A percentile compares a stretch with the other conserved stretches of the same genome.
Conservation (phyloP, 768 basidiomycete genomes). For the Mycena indigotica region DNA sequence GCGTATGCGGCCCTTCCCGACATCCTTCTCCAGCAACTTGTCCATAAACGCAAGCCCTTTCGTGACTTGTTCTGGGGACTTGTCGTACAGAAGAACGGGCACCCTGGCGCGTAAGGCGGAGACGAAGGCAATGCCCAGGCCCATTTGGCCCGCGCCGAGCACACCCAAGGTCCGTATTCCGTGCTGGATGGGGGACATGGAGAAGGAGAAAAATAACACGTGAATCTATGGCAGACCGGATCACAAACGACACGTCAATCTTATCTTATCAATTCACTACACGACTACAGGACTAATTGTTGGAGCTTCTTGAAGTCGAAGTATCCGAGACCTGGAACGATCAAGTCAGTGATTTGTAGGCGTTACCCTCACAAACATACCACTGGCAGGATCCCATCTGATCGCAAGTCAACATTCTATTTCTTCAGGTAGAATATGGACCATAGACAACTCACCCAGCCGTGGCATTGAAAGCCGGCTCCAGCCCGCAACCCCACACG, state of each 20-base stretch:
- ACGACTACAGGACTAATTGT: slow-evolving; percentile 24
- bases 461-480: slow-evolving; percentile 23
- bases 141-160: slow-evolving; percentile 87
- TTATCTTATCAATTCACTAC: neutral
- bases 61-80: slow-evolving; percentile 69
- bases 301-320: slow-evolving; percentile 37
- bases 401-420: neutral
- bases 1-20: slow-evolving; percentile 76
- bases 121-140: slow-evolving; percentile 89
- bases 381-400: slow-evolving; percentile 26
- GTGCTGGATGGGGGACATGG: slow-evolving; percentile 59
- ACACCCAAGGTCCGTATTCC: slow-evolving; percentile 77
- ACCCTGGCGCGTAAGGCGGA: slow-evolving; percentile 84
- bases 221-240: no score
- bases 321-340: slow-evolving; percentile 39
- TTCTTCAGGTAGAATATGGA: neutral
- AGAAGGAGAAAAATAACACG: neutral
- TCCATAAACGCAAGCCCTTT: slow-evolving; percentile 77
- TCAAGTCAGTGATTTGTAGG: no score
- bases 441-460: slow-evolving; percentile 8
- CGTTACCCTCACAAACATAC: slow-evolving; percentile 36
- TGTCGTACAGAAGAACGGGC: slow-evolving; percentile 84
- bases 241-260: neutral
- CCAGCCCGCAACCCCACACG: slow-evolving; percentile 38
- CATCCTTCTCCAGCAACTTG: slow-evolving; percentile 86